Percentiles rank a stretch among this genome's conserved stretches.
Conservation (phyloP, 345 rosid genomes). For the Syzygium aromaticum region DNA sequence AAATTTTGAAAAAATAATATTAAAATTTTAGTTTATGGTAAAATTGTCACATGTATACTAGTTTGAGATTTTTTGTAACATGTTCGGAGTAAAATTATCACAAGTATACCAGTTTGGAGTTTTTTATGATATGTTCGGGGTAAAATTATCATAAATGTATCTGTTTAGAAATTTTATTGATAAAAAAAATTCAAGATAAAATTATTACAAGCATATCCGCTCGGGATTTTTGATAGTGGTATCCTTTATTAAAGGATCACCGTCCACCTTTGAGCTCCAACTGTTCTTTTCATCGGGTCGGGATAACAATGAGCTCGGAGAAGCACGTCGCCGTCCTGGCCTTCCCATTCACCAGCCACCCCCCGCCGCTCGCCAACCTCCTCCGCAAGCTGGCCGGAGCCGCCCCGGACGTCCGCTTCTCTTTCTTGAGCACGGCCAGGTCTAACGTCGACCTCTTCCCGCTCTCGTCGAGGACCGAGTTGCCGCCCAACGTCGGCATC, state of each 20-base stretch:
- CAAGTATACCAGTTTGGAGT: no score
- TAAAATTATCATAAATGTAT: no score
- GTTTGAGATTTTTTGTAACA: no score
- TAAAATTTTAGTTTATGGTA: no score
- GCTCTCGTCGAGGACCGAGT: neutral
- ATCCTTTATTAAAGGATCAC: neutral
- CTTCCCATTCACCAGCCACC: slow-evolving; percentile 27
- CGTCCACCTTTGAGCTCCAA: neutral
- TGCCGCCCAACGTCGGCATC: slow-evolving; percentile 3
- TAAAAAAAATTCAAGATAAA: no score
- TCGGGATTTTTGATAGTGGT: no score
- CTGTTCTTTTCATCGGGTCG: neutral
- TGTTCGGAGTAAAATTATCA: no score
- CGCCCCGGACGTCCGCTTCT: slow-evolving; percentile 1
- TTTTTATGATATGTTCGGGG: no score
- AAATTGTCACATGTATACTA: no score
- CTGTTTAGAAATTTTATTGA: no score
- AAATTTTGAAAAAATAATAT: no score
- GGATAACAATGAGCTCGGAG: neutral
- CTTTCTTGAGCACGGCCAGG: slow-evolving; percentile 8
- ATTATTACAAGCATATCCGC: no score
- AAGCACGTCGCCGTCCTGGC: slow-evolving; percentile 22
- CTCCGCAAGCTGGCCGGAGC: slow-evolving; percentile 9
- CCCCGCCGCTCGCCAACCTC: slow-evolving; percentile 19
- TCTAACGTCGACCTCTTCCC: neutral